Base-by-base conservation (phyloP, 805 yeast species). In the Kodamaea restingae region DNA sequence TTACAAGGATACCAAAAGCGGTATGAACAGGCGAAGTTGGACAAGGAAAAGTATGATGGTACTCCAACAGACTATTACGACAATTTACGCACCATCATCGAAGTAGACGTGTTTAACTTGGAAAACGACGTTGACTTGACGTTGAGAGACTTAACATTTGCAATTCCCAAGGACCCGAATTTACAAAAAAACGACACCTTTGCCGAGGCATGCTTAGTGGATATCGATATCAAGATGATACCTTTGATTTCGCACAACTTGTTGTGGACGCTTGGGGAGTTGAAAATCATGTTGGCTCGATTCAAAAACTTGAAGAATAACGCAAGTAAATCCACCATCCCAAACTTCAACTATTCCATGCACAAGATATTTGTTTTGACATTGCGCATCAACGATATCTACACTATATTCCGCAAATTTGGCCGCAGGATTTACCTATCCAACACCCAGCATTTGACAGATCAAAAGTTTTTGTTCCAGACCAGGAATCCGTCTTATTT, bases 311-410 rank as follows among this genome's bases (percentile, higher is more conserved):
- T 56, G 37, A 55, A 53, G 36, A 35, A 18, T 28, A 21, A 39
- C 42, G 27, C 33, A 26, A 20, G 29, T 29, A 18, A 51, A 38
- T 32, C 30, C 8, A 22, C 29, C 2, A 14, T 68, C 2, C 68
- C 71, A 3, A 47, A 53, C 35, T 60, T 67, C 61, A 50, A 58
- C n/a, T 64, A 58, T 42, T 54, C 75, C 0, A 49, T 75, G 29
- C 83, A 78, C 47, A 60, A 73, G 41, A 56, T 75, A 3, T 65
- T 75, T 41, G 63, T 74, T 5, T 45, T 69, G 38, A 58, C 76
- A 4, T 48, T 75, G 25, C 57, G 76, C 35, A 50, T 73, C 30
- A 77, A 79, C 32, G 81, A 76, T 47, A 39, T 76, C 22, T 76
- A 75, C 48, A 61, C 70, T 4, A 55, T 71, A 2, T 47, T 73